phyloP scores from a whole-genome alignment of 345 rosid genomes.

The Eucalyptus erythrocorys region DNA sequence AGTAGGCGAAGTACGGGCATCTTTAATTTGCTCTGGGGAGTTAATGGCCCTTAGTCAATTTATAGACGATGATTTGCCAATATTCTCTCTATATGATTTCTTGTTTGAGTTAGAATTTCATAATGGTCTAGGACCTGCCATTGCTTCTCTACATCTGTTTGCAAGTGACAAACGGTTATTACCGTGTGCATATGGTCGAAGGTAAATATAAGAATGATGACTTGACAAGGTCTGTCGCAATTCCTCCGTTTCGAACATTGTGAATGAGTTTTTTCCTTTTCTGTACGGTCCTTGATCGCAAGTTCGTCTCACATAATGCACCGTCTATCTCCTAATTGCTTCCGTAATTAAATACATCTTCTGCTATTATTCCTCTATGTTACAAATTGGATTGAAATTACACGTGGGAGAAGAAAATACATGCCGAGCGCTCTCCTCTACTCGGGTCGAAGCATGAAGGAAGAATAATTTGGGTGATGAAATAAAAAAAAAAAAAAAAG shows the following conservation, averaged over 20 bases:
- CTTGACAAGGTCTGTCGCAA: background rate
- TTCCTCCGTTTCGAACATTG: background rate
- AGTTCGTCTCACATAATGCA: background rate
- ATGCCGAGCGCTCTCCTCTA: background rate
- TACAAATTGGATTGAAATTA: background rate
- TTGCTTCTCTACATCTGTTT: background rate
- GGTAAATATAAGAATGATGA: background rate
- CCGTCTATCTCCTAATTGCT: background rate
- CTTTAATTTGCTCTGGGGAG: background rate
- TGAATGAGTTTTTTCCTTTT: background rate
- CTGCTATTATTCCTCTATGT: background rate
- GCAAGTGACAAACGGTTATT: background rate
- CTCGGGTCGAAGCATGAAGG: background rate
- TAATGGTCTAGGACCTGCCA: background rate
- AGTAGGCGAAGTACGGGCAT: background rate
- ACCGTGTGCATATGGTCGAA: background rate
- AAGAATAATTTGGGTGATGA: background rate
- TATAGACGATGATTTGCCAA: background rate
- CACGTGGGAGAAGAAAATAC: background rate
- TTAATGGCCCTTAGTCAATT: background rate
- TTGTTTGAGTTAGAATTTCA: background rate
- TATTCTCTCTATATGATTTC: background rate
- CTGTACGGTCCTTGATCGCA: background rate
- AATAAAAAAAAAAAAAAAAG: background rate
- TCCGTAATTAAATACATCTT: background rate